Percentiles rank a stretch among this genome's conserved stretches.
Conservation (phyloP, 2,329 filamentous ascomycete species). For the Venturia asperata region DNA sequence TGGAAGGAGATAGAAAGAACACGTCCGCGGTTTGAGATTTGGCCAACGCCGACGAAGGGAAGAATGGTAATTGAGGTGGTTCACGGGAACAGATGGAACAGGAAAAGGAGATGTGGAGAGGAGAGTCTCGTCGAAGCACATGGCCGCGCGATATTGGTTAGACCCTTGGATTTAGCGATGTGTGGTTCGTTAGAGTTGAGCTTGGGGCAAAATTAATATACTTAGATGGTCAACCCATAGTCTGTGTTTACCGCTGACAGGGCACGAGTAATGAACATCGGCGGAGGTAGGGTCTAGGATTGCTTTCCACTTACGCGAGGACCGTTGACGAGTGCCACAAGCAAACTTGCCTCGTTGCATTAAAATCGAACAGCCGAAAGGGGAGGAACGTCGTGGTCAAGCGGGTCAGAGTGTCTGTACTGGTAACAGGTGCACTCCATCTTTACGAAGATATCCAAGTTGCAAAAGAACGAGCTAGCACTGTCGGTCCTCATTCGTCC, state of each 20-base stretch:
- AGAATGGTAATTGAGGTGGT: background rate
- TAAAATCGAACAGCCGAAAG: no score
- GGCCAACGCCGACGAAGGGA: background rate
- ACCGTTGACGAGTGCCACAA: background rate
- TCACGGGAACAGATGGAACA: background rate
- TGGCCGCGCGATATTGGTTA: background rate
- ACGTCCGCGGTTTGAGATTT: background rate
- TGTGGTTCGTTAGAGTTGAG: background rate
- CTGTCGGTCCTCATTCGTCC: no score
- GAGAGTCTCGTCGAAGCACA: background rate
- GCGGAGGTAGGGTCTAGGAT: background rate
- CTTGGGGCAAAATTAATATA: constrained; percentile 6
- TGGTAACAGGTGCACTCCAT: no score
- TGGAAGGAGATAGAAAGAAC: background rate
- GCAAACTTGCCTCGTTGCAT: background rate
- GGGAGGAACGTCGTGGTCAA: no score
- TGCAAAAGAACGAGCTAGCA: no score
- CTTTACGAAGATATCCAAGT: no score
- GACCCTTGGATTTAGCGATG: background rate
- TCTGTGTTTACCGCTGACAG: background rate
- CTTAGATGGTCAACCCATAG: background rate
- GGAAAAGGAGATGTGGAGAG: background rate
- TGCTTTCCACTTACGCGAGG: background rate
- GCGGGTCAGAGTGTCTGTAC: no score
- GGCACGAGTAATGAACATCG: no score